Evolutionary conservation across 352 stramenopile genomes (phyloP), one percentile per base, ranked within the genome.

Genomic region (Globisporangium emineosum): DNA sequence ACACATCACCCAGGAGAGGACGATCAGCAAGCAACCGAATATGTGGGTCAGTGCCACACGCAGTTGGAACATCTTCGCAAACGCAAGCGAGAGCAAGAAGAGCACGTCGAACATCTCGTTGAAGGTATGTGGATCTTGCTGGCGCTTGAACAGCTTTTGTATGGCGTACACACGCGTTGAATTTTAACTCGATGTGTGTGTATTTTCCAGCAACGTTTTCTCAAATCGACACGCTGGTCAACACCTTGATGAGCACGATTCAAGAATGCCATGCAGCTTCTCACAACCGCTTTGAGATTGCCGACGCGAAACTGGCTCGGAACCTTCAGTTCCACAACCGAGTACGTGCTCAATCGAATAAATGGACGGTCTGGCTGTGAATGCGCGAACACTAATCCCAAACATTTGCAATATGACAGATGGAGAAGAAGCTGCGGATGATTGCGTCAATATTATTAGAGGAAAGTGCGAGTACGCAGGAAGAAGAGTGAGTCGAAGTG

Each of bases 381-480:
- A 17, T 47, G 40, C 17, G 40, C 7, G 7, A 23, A 47, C 40
- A 47, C 15, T 47, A 23, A 47, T 23, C 40, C 9, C 40, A 23
- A 47, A 21, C 40, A 19, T 33, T 35, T 23, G 2, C 17, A 60
- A 37, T 30, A 9, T 30, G 54, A 23, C 54, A 60, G 54, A 30
- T 60, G 54, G 54, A 60, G 54, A 60, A 60, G 54, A 60, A 60
- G 15, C n/a, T 60, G n/a, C 33, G 25, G 12, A 50, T 60, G 54
- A 50, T 60, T 40, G 54, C 54, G 33, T 60, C 54, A 13, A 60
- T 60, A 35, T 25, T 60, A n/a, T 30, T 50, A 45, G 54, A 60
- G 13, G 54, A 60, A 7, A 50, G 33, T n/a, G 29, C 27, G 33
- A 15, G n/a, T 50, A 33, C 54, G 15, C 29, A 60, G 32, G 54